phyloP scores from a whole-genome alignment of 163 green algal genomes.

The Volvox carteri region DNA sequence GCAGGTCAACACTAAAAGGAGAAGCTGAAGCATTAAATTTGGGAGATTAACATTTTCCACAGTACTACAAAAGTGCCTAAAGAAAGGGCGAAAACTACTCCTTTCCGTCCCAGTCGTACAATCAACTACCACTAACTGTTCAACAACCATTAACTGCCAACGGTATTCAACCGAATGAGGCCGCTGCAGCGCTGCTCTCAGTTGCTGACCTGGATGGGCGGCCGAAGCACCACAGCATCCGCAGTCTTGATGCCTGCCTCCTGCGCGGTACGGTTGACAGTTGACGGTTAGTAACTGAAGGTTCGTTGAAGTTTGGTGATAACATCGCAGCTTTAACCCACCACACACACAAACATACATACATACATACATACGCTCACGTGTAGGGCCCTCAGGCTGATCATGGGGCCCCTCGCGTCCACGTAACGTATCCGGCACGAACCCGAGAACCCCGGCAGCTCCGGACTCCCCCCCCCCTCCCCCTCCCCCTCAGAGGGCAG shows the following conservation, averaged over 20 bases:
- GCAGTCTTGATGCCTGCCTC: constrained; percentile 73
- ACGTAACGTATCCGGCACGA: constrained; percentile 61
- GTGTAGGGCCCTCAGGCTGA: constrained; percentile 51
- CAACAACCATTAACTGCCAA: too few species aligned
- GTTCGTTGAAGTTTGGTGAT: not conserved
- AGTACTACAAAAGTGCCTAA: too few species aligned
- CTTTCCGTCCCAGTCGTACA: too few species aligned
- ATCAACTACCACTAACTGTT: too few species aligned
- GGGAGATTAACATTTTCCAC: too few species aligned
- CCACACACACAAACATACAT: not conserved
- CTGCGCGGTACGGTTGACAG: not conserved
- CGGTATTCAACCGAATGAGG: too few species aligned
- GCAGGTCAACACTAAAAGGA: too few species aligned
- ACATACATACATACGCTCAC: constrained; percentile 29
- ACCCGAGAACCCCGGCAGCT: constrained; percentile 46
- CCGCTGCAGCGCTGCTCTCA: too few species aligned
- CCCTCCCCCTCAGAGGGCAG: not conserved
- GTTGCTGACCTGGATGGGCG: constrained; percentile 44
- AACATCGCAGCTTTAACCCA: not conserved
- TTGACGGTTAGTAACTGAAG: not conserved
- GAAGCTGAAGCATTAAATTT: too few species aligned
- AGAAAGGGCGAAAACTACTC: too few species aligned
- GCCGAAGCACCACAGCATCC: constrained; percentile 67
- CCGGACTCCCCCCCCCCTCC: not conserved
- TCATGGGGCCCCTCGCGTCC: constrained; percentile 28